phyloP scores from a whole-genome alignment of 163 green algal genomes.

The Chlamydomonas reinhardtii region DNA sequence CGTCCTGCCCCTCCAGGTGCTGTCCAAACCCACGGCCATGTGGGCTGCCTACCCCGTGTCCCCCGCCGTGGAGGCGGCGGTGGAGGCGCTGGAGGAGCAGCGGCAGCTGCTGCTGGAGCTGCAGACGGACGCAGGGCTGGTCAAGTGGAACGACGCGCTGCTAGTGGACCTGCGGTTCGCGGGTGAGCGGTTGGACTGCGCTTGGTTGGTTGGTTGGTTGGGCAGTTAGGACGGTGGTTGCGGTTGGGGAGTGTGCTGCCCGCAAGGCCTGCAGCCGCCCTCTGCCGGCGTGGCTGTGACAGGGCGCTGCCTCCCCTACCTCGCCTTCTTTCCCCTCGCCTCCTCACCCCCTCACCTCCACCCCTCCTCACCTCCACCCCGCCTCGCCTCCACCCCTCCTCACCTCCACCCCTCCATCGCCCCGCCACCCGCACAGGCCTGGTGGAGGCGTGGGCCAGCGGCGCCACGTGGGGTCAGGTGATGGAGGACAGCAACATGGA shows the following conservation, averaged over 20 bases:
- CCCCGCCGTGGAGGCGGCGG: constrained; percentile 50
- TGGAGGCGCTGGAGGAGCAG: constrained; percentile 68
- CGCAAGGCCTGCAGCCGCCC: background rate
- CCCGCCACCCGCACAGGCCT: constrained; percentile 67
- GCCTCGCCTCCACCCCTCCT: too few relatives aligned
- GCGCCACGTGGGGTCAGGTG: constrained; percentile 77
- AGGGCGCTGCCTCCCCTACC: too few relatives aligned
- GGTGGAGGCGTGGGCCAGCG: constrained; percentile 92
- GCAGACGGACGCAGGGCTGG: constrained; percentile 70
- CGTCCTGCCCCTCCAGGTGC: background rate
- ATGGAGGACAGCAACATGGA: constrained; percentile 83
- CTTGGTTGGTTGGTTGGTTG: background rate
- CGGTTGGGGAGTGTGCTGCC: background rate
- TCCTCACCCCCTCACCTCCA: too few relatives aligned
- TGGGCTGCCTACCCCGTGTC: constrained; percentile 63
- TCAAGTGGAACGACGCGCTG: constrained; percentile 72
- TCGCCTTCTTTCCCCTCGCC: too few relatives aligned
- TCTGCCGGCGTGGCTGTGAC: too few relatives aligned
- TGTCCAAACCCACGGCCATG: constrained; percentile 46
- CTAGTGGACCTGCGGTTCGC: constrained; percentile 81
- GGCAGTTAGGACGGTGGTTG: background rate
- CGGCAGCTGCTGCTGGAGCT: constrained; percentile 66
- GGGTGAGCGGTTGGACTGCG: constrained; percentile 49
- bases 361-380: too few relatives aligned
- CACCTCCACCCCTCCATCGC: too few relatives aligned